Evolutionary conservation across 305 asterid genomes (phyloP).

Genomic region (Stenogyne calaminthoides): DNA sequence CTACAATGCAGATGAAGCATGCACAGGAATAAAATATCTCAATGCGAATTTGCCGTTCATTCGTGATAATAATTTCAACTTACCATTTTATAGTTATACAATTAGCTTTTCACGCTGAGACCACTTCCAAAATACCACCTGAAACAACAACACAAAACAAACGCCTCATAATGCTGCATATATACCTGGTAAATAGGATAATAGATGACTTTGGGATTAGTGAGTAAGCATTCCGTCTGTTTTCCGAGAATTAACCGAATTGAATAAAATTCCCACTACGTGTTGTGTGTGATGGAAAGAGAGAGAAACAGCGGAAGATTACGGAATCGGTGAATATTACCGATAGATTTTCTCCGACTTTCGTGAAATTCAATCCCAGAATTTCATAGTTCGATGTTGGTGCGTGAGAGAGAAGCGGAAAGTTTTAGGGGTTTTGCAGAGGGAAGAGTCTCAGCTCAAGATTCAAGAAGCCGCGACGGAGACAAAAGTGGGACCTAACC

Average conservation of each 20-base stretch:
- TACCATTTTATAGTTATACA: slow-evolving; percentile 38
- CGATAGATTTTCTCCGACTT: background rate
- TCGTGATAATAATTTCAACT: slow-evolving; percentile 19
- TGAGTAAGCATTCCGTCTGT: background rate
- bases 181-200: background rate
- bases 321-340: background rate
- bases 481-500: background rate
- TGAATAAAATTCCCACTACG: background rate
- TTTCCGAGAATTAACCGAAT: background rate
- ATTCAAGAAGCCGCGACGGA: background rate
- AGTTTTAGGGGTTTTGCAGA: slow-evolving; percentile 1
- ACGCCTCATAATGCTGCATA: background rate
- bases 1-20: background rate
- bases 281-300: background rate
- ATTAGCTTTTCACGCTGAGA: slow-evolving; percentile 27
- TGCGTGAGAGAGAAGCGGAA: background rate
- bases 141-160: slow-evolving; percentile 24
- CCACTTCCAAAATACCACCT: slow-evolving; percentile 29
- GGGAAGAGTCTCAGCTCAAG: background rate
- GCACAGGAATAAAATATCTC: background rate
- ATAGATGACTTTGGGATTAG: background rate
- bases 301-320: background rate
- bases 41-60: background rate
- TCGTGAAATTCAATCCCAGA: background rate
- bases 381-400: background rate